phyloP scores from a whole-genome alignment of 345 rosid genomes.

The Geranium rotundifolium region DNA sequence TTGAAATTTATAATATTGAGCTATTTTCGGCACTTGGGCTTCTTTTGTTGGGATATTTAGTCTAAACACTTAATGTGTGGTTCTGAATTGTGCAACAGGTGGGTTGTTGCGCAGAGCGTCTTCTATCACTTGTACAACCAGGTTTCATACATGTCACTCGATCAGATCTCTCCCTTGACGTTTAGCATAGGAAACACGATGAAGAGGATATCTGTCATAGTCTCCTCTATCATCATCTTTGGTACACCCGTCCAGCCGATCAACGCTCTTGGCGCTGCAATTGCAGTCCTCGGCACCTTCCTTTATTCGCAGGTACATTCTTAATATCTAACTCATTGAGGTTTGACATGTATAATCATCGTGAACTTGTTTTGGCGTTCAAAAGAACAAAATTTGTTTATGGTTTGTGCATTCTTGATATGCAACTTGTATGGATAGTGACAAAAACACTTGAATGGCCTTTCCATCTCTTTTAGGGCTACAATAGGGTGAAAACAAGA shows the following conservation, averaged over 20 bases:
- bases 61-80: constrained; percentile 2
- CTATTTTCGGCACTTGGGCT: no score
- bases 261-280: constrained; percentile 45
- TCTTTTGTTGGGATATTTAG: neutral
- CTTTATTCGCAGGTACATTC: constrained; percentile 36
- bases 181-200: constrained; percentile 46
- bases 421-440: constrained; percentile 3
- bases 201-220: constrained; percentile 37
- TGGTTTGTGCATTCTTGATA: neutral
- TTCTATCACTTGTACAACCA: constrained; percentile 46
- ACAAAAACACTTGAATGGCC: neutral
- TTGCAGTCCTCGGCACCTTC: constrained; percentile 41
- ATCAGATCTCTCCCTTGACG: constrained; percentile 39
- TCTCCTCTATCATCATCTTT: constrained; percentile 41
- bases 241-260: constrained; percentile 37
- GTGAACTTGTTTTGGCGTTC: neutral
- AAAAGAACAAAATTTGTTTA: neutral
- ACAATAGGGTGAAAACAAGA: neutral
- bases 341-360: neutral
- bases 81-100: constrained; percentile 22
- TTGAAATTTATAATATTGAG: neutral
- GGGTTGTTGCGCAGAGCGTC: constrained; percentile 41
- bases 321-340: neutral
- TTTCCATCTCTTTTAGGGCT: constrained; percentile 14
- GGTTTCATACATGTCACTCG: constrained; percentile 45